These are phyloP conservation scores for Houttuynia cordata DNA, from an alignment of 164 flowering plant genomes.

Conservation along the genomic window DNA sequence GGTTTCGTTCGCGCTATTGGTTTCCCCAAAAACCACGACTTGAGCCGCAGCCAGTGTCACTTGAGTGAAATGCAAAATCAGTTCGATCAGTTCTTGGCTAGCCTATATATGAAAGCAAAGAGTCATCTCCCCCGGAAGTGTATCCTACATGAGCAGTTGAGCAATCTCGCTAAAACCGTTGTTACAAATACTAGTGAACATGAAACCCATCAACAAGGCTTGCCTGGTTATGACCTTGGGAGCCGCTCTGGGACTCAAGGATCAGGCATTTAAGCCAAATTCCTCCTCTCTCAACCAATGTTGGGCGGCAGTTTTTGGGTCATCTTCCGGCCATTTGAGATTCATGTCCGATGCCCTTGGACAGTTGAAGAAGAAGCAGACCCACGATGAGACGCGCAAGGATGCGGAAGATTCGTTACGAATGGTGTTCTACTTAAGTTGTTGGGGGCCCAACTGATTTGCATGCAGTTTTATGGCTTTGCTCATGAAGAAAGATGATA, in stretches of 20 bases:
- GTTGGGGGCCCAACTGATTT: slow-evolving; percentile 16
- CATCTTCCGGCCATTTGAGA: slow-evolving; percentile 3
- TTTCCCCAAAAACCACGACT: not conserved
- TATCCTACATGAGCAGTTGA: not conserved
- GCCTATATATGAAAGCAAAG: not conserved
- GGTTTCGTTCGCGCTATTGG: not conserved
- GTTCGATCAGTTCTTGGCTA: not conserved
- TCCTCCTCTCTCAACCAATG: not conserved
- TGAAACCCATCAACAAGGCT: slow-evolving; percentile 9
- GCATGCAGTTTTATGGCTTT: too few species aligned
- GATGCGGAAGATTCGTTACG: slow-evolving; percentile 9
- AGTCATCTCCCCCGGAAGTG: not conserved
- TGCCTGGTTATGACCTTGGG: slow-evolving; percentile 12
- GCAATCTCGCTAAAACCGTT: not conserved
- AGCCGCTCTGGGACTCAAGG: slow-evolving; percentile 12
- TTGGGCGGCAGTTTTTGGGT: not conserved
- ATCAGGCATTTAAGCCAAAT: slow-evolving; percentile 1
- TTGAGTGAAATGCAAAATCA: not conserved
- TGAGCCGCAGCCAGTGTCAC: not conserved
- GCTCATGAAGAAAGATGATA: too few species aligned
- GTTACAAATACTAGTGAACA: slow-evolving; percentile 56
- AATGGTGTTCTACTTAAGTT: slow-evolving; percentile 9
- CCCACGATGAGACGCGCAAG: slow-evolving; percentile 5
- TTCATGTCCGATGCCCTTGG: not conserved
- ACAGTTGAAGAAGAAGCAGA: not conserved